Conservation (phyloP, 164 flowering plant genomes). For the Nelumbo lutea region DNA sequence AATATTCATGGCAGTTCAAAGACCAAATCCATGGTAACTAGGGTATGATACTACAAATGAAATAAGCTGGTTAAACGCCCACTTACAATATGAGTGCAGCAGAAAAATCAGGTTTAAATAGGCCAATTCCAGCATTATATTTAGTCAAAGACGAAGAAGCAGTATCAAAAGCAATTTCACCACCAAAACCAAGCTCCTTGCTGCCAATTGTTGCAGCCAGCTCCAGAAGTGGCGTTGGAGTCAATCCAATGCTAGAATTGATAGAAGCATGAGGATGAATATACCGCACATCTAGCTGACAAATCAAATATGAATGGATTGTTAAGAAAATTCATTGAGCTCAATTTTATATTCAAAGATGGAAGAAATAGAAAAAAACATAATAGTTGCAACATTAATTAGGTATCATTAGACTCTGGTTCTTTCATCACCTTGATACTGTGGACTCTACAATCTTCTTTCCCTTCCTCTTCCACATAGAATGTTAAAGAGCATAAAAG, state of each 20-base stretch:
- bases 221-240: slow-evolving; percentile 57
- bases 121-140: slow-evolving; percentile 61
- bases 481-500: no score
- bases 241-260: slow-evolving; percentile 66
- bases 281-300: slow-evolving; percentile 71
- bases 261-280: slow-evolving; percentile 53
- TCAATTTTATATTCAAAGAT: no score
- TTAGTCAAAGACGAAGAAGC: slow-evolving; percentile 55
- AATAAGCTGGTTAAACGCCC: not conserved
- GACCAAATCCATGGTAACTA: not conserved
- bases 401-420: no score
- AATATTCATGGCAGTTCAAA: not conserved
- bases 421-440: no score
- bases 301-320: not conserved
- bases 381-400: no score
- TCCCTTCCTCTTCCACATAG: no score
- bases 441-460: no score
- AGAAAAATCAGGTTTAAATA: slow-evolving; percentile 58
- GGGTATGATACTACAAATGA: not conserved
- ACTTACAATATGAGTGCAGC: slow-evolving; percentile 66
- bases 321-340: no score
- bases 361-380: no score
- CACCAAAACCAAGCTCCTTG: slow-evolving; percentile 53
- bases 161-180: slow-evolving; percentile 68
- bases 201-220: slow-evolving; percentile 55